Base-by-base conservation (phyloP, 2,329 filamentous ascomycete species). In the Fusarium stilboides region DNA sequence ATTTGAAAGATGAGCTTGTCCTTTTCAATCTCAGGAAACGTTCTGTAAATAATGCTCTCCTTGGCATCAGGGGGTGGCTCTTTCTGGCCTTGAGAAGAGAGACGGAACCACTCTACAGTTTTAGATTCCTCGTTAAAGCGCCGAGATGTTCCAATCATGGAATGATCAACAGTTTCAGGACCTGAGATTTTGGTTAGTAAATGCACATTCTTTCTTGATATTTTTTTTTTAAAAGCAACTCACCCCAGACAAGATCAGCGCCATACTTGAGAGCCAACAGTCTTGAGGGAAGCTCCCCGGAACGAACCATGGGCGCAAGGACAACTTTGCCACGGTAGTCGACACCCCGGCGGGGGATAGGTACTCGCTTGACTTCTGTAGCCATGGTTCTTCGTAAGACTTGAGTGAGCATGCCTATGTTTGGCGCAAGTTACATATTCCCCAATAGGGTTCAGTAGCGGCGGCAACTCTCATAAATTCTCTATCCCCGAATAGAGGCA, bases 301-400 rank as follows among this genome's bases (percentile, higher is more conserved):
- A 97, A 72, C 96, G 92, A 60, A 98, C 95, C 96, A 99, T 99
- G 40, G 96, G 96, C 65, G 96, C 96, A 68, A 99, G 91, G 44
- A 98, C 96, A 70, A 98, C 83, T 81, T 97, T 98, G 81, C 92
- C 92, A 73, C 95, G 89, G 81, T 98, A 98, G 83, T 98, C 94
- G 75, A 97, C 94, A 52, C 95, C 95, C 79, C 92, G 92, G 65
- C 86, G 87, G 69, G 95, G 95, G 71, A 98, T 97, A 52, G 94
- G 91, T 37, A 97, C 92, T 77, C 85, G 89, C 77, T 91, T 90
- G 63, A 84, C 74, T 73, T 83, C 80, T 57, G 85, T 79, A 75
- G 86, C 84, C 88, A 92, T 92, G 77, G 81, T 83, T 79, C 83
- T 80, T 79, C 82, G 82, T 51, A 85, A 51, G 20, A 77, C 59